These are phyloP conservation scores for Salix koriyanagi DNA, from an alignment of 345 rosid species.

Conservation along the genomic window DNA sequence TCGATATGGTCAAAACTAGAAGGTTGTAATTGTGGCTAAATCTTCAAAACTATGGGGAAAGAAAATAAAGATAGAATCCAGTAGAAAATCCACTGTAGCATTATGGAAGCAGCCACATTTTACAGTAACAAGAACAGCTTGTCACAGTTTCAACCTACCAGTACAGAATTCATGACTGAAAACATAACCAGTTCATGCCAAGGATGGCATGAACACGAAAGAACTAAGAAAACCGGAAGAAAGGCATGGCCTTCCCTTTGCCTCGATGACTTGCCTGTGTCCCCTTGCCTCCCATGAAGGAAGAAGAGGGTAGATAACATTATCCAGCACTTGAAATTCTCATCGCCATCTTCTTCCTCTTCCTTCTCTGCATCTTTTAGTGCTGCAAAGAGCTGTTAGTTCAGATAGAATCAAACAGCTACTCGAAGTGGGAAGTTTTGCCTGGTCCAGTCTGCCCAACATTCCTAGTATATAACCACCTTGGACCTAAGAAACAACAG, in stretches of 20 bases:
- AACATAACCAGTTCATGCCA: not conserved
- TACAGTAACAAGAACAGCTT: not conserved
- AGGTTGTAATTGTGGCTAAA: not conserved
- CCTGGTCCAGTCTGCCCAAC: not conserved
- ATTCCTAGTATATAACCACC: not conserved
- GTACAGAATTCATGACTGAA: not conserved
- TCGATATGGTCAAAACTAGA: not conserved
- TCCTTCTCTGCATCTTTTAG: constrained; percentile 2
- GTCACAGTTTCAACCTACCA: not conserved
- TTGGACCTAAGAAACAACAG: not conserved
- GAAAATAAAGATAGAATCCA: not conserved
- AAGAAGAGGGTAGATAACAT: not conserved
- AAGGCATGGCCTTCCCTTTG: constrained; percentile 34
- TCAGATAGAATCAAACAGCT: not conserved
- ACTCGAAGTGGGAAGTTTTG: not conserved
- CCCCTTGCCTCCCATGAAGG: not conserved
- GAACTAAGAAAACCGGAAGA: constrained; percentile 13
- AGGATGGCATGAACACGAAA: not conserved
- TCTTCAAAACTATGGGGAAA: not conserved
- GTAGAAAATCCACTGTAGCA: not conserved
- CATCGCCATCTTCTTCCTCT: constrained; percentile 2
- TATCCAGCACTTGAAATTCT: not conserved
- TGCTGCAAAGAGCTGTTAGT: not conserved
- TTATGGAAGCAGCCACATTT: not conserved
- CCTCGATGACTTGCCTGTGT: constrained; percentile 24